These are phyloP conservation scores for Hanseniaspora taiwanica DNA, from an alignment of 805 yeast genomes.

Conservation along the genomic window DNA sequence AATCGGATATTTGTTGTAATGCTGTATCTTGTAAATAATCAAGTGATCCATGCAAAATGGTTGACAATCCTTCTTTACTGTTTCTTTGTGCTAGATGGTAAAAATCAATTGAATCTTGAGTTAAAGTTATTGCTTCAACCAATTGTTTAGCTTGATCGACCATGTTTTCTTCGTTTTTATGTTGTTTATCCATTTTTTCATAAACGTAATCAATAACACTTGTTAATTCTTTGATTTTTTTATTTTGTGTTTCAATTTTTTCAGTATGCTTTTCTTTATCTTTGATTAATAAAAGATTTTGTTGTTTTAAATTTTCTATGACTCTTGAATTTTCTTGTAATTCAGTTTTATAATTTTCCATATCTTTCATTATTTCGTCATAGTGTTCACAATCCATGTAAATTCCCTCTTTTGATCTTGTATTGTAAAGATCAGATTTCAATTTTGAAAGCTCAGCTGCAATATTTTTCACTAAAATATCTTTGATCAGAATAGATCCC, in stretches of 20 bases:
- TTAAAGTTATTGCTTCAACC: constrained; percentile 9
- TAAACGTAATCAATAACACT: constrained; percentile 15
- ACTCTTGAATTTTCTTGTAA: constrained; percentile 33
- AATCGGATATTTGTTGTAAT: background rate
- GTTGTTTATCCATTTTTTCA: constrained; percentile 16
- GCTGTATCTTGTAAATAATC: background rate
- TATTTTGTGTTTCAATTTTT: constrained; percentile 15
- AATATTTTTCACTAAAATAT: constrained; percentile 32
- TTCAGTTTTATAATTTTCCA: constrained; percentile 37
- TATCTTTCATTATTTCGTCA: constrained; percentile 34
- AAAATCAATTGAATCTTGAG: constrained; percentile 13
- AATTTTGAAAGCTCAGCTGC: constrained; percentile 34
- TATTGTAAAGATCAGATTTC: constrained; percentile 47
- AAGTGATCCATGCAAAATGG: constrained; percentile 8
- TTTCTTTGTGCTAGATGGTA: constrained; percentile 14
- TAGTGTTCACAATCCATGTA: constrained; percentile 50
- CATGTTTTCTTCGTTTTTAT: constrained; percentile 16
- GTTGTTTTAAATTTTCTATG: constrained; percentile 27
- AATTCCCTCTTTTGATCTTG: constrained; percentile 52
- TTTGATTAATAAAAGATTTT: constrained; percentile 21
- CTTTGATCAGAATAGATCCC: constrained; percentile 45
- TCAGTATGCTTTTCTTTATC: constrained; percentile 20
- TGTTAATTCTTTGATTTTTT: constrained; percentile 15
- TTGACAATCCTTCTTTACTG: constrained; percentile 14
- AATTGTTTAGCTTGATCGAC: constrained; percentile 13